Evolutionary conservation across 148 eudicot species (phyloP), one percentile per base, ranked within the genome.

Genomic region (Fagopyrum esculentum): DNA sequence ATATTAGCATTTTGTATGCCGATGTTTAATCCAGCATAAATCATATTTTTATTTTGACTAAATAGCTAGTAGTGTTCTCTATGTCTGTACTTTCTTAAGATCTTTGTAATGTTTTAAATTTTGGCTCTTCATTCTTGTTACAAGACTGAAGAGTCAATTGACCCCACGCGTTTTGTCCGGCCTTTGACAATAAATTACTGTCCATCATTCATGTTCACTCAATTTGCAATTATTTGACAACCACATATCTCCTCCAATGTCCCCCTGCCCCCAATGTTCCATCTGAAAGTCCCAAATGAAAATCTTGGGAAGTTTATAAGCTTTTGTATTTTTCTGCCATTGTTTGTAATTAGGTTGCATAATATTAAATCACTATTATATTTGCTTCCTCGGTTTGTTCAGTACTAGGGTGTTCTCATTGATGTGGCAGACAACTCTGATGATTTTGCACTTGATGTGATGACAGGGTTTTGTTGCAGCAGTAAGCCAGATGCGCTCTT

Each of bases 381-480:
- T 71, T 45, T 5, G 11, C 60, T n/a, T 3, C 45, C 45, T 35
- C 12, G 3, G 11, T 7, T 64, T 64, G 69, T 64, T 35, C 69
- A 35, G 69, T 16, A 64, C n/a, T 35, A 30, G 17, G 45, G 45
- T 64, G 45, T 35, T 64, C 69, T 64, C 16, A 35, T 64, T 64
- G 45, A 64, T 64, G 45, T 64, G 69, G 69, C 16, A 30, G 69
- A 64, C 17, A 64, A 30, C 45, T 30, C 5, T 64, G 29, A 64
- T 64, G 69, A 64, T 64, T 30, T 64, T 64, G 6, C 45, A 10
- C 15, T 63, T 63, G 26, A 63, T 63, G 44, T 29, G 69, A 63
- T 63, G 69, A 29, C 86, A 94, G 98, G 98, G 98, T 13, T 91
- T 94, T 84, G 97, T 91, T 77, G 54, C 97, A 69, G 93, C 98